Evolutionary conservation across 257 asterid species (phyloP).

Genomic region (Solanum piurae): DNA sequence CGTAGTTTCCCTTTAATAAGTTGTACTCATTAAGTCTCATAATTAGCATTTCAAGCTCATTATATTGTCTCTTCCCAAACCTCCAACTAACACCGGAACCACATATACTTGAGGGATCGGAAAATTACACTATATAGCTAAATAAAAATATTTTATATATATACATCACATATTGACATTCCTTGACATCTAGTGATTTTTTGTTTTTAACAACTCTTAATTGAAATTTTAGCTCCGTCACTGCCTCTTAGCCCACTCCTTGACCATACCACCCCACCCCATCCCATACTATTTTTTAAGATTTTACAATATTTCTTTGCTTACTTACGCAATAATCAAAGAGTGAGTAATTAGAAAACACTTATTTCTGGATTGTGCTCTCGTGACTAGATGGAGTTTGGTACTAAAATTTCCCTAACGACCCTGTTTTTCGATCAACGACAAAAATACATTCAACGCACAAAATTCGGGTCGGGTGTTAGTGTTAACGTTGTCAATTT

Average conservation of each 20-base stretch:
- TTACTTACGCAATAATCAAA: not conserved
- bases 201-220: no score
- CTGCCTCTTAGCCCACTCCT: not conserved
- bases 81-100: not conserved
- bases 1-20: no score
- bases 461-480: not conserved
- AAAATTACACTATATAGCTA: not conserved
- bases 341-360: not conserved
- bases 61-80: not conserved
- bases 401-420: not conserved
- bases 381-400: not conserved
- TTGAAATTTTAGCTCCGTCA: rapidly evolving
- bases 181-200: not conserved
- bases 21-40: not conserved
- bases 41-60: not conserved
- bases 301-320: not conserved
- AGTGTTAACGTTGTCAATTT: not conserved
- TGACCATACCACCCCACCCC: not conserved
- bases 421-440: not conserved
- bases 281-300: not conserved
- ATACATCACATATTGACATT: no score
- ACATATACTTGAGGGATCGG: not conserved
- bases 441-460: not conserved
- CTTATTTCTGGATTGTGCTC: not conserved
- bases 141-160: no score